Conservation (phyloP, 208 protist species). For the Zelonia costaricensis region DNA sequence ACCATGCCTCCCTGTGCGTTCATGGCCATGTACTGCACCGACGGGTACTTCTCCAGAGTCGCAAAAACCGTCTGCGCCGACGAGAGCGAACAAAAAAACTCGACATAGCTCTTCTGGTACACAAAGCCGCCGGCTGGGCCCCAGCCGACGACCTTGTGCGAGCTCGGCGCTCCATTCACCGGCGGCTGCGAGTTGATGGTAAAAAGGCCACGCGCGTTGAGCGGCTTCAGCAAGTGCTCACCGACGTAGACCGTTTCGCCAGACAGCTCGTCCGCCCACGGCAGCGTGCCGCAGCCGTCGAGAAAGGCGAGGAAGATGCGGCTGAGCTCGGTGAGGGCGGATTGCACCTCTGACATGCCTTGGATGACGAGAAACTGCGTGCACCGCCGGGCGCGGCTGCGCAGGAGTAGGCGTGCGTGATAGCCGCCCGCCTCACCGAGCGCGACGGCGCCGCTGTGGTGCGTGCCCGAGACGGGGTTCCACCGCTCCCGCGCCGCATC, state of each 20-base stretch:
- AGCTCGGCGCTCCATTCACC: constrained; percentile 85
- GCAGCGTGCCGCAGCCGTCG: constrained; percentile 50
- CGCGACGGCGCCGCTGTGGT: constrained; percentile 66
- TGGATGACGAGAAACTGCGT: constrained; percentile 34
- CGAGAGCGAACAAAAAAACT: constrained; percentile 63
- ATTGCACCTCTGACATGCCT: constrained; percentile 30
- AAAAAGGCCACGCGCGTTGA: constrained; percentile 90
- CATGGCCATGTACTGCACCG: constrained; percentile 55
- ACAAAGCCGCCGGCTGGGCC: constrained; percentile 51
- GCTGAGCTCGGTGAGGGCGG: constrained; percentile 35
- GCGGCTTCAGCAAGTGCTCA: constrained; percentile 52
- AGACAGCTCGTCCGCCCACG: constrained; percentile 73
- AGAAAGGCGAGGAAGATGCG: constrained; percentile 46
- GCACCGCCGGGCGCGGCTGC: constrained; percentile 41
- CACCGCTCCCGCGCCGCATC: constrained; percentile 90
- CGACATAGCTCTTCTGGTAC: constrained; percentile 72
- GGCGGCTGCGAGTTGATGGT: constrained; percentile 94
- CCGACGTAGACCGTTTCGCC: constrained; percentile 65
- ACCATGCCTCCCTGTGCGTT: constrained; percentile 26
- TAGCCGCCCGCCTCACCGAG: constrained; percentile 73
- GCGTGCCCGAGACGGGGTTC: constrained; percentile 60
- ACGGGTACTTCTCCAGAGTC: constrained; percentile 49
- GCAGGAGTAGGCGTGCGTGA: constrained; percentile 52
- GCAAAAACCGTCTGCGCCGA: constrained; percentile 30
- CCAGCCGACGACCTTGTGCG: constrained; percentile 68